phyloP scores from a whole-genome alignment of 2,329 filamentous ascomycete species.

The Akanthomyces dipterigenus region DNA sequence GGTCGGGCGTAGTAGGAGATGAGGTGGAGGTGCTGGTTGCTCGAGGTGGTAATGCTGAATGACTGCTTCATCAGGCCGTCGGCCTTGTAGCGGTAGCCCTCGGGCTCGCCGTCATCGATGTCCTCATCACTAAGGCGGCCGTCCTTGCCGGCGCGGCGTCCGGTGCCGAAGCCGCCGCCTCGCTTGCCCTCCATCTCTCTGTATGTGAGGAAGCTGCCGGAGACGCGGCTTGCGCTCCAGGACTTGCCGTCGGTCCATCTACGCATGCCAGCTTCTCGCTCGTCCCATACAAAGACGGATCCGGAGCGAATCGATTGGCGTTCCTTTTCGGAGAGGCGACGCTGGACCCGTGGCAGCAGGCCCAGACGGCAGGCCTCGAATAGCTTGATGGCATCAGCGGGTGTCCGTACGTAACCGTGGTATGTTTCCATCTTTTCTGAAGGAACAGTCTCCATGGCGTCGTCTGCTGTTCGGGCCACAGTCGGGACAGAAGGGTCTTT shows the following conservation, averaged over 20 bases:
- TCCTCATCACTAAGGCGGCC: constrained; percentile 77
- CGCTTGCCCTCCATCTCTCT: constrained; percentile 98
- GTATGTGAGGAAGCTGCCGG: constrained; percentile 94
- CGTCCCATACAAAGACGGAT: constrained; percentile 99
- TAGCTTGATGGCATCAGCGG: constrained; percentile 93
- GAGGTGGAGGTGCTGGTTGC: constrained; percentile 82
- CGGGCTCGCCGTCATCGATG: constrained; percentile 75
- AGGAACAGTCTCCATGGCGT: constrained; percentile 14
- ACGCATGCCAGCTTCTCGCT: constrained; percentile 95
- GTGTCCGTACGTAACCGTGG: constrained; percentile 89
- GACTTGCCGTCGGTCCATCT: constrained; percentile 98
- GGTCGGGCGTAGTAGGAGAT: constrained; percentile 95
- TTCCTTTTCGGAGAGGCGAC: constrained; percentile 92
- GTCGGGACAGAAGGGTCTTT: background rate
- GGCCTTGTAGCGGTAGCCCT: constrained; percentile 90
- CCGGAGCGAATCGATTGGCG: constrained; percentile 92
- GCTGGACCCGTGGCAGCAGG: constrained; percentile 82
- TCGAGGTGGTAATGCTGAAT: constrained; percentile 94
- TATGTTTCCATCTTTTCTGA: constrained; percentile 81
- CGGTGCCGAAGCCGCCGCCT: constrained; percentile 64
- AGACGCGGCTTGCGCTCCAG: constrained; percentile 96
- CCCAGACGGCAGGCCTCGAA: constrained; percentile 94
- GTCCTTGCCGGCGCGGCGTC: constrained; percentile 61
- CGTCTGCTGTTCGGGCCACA: constrained; percentile 1
- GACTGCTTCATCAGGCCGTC: constrained; percentile 99